Conservation (phyloP, 2,329 filamentous ascomycete species). For the Fragosphaeria purpurea region DNA sequence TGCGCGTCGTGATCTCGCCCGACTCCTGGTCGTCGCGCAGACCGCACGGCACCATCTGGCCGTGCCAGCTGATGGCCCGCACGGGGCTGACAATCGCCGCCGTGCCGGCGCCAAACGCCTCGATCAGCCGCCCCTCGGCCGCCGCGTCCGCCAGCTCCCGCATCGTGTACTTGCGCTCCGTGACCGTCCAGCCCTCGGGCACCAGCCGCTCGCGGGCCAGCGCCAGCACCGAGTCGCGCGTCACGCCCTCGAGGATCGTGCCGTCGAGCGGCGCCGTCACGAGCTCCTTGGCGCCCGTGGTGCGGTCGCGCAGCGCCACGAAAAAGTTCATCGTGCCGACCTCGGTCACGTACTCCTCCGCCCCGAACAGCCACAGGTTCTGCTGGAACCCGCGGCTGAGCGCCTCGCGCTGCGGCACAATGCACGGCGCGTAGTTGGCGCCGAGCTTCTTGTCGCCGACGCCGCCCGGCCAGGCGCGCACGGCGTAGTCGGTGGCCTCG, state of each 20-base stretch:
- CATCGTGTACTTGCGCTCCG: slow-evolving; percentile 91
- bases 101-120: slow-evolving; percentile 90
- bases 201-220: slow-evolving; percentile 75
- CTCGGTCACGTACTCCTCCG: slow-evolving; percentile 92
- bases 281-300: slow-evolving; percentile 83
- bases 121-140: slow-evolving; percentile 73
- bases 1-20: slow-evolving; percentile 70
- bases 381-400: slow-evolving; percentile 90
- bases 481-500: slow-evolving; percentile 92
- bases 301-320: slow-evolving; percentile 71
- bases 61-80: slow-evolving; percentile 80
- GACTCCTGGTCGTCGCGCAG: slow-evolving; percentile 74
- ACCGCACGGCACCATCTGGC: slow-evolving; percentile 71
- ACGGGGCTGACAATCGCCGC: slow-evolving; percentile 91
- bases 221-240: slow-evolving; percentile 78
- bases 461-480: slow-evolving; percentile 94
- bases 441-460: slow-evolving; percentile 98
- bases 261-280: slow-evolving; percentile 93
- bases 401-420: slow-evolving; percentile 89
- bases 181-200: slow-evolving; percentile 79
- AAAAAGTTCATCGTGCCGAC: slow-evolving; percentile 99
- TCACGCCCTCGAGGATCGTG: slow-evolving; percentile 92
- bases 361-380: slow-evolving; percentile 94
- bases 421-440: slow-evolving; percentile 98
- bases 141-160: slow-evolving; percentile 70